Conservation (phyloP, 345 rosid species). For the Schrenkiella parvula region DNA sequence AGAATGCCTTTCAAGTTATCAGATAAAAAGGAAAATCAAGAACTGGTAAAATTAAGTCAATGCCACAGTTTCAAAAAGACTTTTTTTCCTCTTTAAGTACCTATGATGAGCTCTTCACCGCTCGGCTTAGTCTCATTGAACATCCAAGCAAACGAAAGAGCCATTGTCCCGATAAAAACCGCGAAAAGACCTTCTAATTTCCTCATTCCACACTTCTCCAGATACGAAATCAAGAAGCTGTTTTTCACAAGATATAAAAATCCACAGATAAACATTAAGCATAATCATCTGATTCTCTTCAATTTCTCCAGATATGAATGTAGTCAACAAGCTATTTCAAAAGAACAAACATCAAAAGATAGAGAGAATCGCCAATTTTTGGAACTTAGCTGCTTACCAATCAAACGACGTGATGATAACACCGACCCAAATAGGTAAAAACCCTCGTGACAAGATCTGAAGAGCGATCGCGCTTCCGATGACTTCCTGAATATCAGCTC, state of each 20-base stretch:
- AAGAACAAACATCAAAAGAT: not conserved
- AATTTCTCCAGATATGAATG: not conserved
- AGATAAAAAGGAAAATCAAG: not conserved
- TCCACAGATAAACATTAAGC: not conserved
- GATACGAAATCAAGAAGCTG: conserved; percentile 70
- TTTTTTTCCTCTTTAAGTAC: conserved; percentile 25
- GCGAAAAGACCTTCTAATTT: conserved; percentile 79
- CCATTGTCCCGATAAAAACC: conserved; percentile 70
- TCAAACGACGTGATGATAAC: conserved; percentile 83
- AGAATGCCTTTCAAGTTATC: conserved; percentile 51
- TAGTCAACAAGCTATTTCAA: not conserved
- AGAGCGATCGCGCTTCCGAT: conserved; percentile 93
- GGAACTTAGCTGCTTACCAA: conserved; percentile 45
- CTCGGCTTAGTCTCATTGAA: conserved; percentile 77
- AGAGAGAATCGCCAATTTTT: not conserved
- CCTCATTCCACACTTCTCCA: conserved; percentile 78
- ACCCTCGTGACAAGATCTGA: conserved; percentile 82
- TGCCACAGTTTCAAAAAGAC: not conserved
- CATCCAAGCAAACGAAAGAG: conserved; percentile 81
- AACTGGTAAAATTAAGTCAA: not conserved
- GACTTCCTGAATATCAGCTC: conserved; percentile 95
- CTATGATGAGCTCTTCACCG: conserved; percentile 57
- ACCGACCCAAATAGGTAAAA: conserved; percentile 82
- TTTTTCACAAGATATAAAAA: conserved; percentile 10
- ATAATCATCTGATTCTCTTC: not conserved